Evolutionary conservation across 2,329 filamentous ascomycete genomes (phyloP), one percentile per base, ranked within the genome.

Genomic region (Cadophora gregata): DNA sequence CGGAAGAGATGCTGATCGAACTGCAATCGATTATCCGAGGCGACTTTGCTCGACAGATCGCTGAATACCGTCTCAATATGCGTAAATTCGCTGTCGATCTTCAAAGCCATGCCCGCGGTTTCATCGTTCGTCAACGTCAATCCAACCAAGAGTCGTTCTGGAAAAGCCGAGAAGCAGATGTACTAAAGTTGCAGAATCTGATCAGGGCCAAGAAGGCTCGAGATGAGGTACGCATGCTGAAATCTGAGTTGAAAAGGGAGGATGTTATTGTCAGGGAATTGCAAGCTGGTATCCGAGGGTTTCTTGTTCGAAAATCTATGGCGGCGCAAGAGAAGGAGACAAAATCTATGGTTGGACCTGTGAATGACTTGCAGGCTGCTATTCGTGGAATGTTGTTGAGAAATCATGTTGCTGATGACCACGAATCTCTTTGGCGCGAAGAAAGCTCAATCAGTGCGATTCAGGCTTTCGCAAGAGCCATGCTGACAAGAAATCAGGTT

Each of bases 11-110:
- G 78, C 80, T 99, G 31, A 81, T 95, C 51, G 90, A 97, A 62
- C 82, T 99, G 10, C 96, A 99, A 78, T 88, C 94, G 8, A 88
- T 90, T 47, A 91, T 98, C 64, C 89, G 96, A 67, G 96, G 93
- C 62, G 93, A 96, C 74, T 97, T 93, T 80, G 86, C 92, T 1
- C 85, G 95, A 55, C 93, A 97, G 77, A 87, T 98, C 65, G 87
- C 90, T 71, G 86, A 88, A 68, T 97, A 97, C 79, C 88, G 92
- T 58, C 81, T 96, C 65, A 87, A 90, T 71, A 97, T 97, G 94
- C 86, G 88, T 64, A 85, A 82, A 24, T 97, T 97, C 75, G 92
- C 94, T 2, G 82, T 91, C 31, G 84, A 88, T 68, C 84, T 97
- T 21, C 96, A 99, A 78, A 93, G 93, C 69, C 85, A 88, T 6